Conservation (phyloP, 176 grass and related monocot genomes). For the Oryza rufipogon region DNA sequence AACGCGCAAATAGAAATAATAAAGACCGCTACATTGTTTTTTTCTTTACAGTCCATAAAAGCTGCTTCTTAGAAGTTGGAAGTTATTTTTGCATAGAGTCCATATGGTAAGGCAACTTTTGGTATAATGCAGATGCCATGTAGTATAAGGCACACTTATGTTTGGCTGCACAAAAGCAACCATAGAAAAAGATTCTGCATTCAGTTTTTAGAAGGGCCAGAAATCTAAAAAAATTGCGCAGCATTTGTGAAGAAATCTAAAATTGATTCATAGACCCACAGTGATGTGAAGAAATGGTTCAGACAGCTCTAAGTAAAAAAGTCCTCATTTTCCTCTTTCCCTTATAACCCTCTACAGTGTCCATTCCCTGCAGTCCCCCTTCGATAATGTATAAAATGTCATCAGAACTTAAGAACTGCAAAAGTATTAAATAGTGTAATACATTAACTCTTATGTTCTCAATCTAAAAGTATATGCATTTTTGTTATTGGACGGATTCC, state of each 20-base stretch:
- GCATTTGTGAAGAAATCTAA: not conserved
- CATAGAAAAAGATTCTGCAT: not conserved
- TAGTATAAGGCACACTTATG: not conserved
- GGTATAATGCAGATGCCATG: not conserved
- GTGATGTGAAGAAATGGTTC: not conserved
- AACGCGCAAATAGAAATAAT: conserved; percentile 8
- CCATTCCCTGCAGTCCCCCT: not conserved
- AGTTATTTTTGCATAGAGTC: not conserved
- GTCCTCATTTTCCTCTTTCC: too few species aligned
- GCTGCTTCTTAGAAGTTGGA: not conserved
- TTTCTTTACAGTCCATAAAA: conserved; percentile 13
- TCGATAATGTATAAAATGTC: not conserved
- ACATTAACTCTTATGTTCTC: not conserved
- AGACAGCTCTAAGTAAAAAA: not conserved
- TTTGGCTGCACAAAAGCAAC: not conserved
- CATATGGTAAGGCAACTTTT: conserved; percentile 6
- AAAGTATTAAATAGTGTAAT: not conserved
- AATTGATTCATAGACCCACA: conserved; percentile 6
- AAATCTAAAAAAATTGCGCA: not conserved
- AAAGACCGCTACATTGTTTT: not conserved
- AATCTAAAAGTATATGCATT: not conserved
- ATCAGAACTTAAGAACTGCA: conserved; percentile 2
- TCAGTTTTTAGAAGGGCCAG: not conserved
- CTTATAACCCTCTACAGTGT: not conserved
- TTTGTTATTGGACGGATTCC: not conserved